Percentiles rank a stretch among this genome's conserved stretches.
These are phyloP conservation scores for Boletus speciosus DNA, from an alignment of 768 basidiomycete genomes.

Conservation along the genomic window DNA sequence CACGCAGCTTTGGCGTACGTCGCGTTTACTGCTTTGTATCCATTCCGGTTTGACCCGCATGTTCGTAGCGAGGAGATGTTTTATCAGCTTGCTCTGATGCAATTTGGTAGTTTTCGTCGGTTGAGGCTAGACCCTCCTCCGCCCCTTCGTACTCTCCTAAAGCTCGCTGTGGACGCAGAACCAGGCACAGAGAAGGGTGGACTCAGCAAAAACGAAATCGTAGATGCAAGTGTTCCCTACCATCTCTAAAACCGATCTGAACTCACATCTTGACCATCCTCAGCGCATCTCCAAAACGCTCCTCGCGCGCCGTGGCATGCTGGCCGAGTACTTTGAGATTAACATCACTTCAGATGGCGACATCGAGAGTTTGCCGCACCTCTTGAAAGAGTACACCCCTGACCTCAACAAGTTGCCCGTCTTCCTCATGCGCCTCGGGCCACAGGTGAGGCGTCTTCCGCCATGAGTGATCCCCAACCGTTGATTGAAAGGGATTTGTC, in stretches of 20 bases:
- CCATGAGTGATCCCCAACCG: not conserved
- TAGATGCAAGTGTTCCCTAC: conserved; percentile 51
- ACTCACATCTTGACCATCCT: not conserved
- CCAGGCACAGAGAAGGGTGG: conserved; percentile 47
- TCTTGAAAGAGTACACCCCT: conserved; percentile 85
- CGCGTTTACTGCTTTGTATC: not conserved
- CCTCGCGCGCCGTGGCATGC: conserved; percentile 69
- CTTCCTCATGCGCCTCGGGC: conserved; percentile 87
- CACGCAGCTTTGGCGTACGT: conserved; percentile 81
- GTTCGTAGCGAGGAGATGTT: conserved; percentile 80
- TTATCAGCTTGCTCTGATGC: conserved; percentile 88
- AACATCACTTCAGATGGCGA: conserved; percentile 61
- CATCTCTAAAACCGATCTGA: not conserved
- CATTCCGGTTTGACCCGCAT: not conserved
- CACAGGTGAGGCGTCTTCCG: conserved; percentile 54
- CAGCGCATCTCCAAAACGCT: conserved; percentile 67
- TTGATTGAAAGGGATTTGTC: not conserved
- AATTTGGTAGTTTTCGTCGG: conserved; percentile 80
- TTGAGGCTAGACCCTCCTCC: conserved; percentile 84
- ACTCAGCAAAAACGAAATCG: conserved; percentile 58
- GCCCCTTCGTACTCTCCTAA: conserved; percentile 61
- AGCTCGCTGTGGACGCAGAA: conserved; percentile 74
- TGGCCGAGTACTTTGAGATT: conserved; percentile 88
- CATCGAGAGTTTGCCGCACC: conserved; percentile 75
- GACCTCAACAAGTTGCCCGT: conserved; percentile 87